Percentiles rank a stretch among this genome's conserved stretches.
These are phyloP conservation scores for Globisporangium paroecandrum DNA, from an alignment of 352 stramenopile species.

Conservation along the genomic window DNA sequence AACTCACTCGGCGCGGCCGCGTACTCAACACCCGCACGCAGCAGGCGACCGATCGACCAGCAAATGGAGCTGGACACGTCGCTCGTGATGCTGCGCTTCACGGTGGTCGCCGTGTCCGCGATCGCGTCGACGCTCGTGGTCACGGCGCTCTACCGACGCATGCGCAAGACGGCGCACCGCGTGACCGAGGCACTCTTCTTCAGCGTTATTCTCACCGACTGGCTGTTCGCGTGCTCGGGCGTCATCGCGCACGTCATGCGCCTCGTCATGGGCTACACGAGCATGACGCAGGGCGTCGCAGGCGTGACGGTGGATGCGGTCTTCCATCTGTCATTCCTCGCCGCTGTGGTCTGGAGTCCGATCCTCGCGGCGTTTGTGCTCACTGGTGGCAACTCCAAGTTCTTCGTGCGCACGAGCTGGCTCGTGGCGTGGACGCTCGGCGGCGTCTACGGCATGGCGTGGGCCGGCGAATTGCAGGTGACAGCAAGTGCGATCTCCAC, in stretches of 20 bases:
- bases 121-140: slow-evolving; percentile 30
- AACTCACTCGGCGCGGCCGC: not conserved
- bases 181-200: slow-evolving; percentile 64
- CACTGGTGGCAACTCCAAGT: slow-evolving; percentile 41
- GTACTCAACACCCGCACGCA: not conserved
- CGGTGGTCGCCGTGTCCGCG: slow-evolving; percentile 30
- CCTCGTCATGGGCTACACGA: slow-evolving; percentile 7
- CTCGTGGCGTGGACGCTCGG: slow-evolving; percentile 45
- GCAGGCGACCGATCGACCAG: not conserved
- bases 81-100: slow-evolving; percentile 26
- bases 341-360: slow-evolving; percentile 64
- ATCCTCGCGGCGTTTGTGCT: slow-evolving; percentile 70
- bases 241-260: slow-evolving; percentile 28
- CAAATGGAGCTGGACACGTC: slow-evolving; percentile 1
- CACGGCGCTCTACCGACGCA: slow-evolving; percentile 49
- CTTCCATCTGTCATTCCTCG: slow-evolving; percentile 58
- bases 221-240: slow-evolving; percentile 47
- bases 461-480: slow-evolving; percentile 18
- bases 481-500: not conserved
- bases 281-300: slow-evolving; percentile 14
- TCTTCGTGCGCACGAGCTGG: slow-evolving; percentile 48
- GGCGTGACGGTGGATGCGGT: slow-evolving; percentile 34
- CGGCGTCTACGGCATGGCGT: slow-evolving; percentile 47
- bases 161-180: slow-evolving; percentile 53
- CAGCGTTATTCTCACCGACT: slow-evolving; percentile 57